Evolutionary conservation across 2,329 filamentous ascomycete genomes (phyloP).

Genomic region (Neofusicoccum sp.): DNA sequence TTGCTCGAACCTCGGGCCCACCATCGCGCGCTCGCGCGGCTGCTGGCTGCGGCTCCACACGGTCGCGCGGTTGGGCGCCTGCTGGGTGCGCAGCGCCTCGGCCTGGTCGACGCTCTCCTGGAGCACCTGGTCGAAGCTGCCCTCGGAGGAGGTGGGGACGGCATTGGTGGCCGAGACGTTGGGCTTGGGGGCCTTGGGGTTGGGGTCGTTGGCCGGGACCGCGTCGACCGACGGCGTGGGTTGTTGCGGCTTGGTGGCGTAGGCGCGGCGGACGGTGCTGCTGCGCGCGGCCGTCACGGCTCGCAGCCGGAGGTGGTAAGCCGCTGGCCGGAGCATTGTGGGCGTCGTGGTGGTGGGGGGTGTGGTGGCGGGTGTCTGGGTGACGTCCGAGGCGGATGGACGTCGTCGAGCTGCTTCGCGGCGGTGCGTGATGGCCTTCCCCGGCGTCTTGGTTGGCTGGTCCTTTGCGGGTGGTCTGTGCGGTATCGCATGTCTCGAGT

Average conservation of each 20-base stretch:
- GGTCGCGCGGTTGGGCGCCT: conserved; percentile 79
- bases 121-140: conserved; percentile 51
- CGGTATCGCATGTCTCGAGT: background rate
- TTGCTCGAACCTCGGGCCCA: conserved; percentile 93
- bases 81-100: conserved; percentile 60
- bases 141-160: conserved; percentile 51
- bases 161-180: conserved; percentile 64
- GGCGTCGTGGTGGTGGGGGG: background rate
- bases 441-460: conserved; percentile 2
- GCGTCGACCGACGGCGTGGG: conserved; percentile 58
- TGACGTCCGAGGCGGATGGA: background rate
- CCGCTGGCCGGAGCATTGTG: conserved; percentile 27
- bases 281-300: conserved; percentile 22
- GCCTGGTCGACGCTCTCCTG: conserved; percentile 56
- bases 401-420: background rate
- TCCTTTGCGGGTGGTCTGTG: conserved; percentile 1
- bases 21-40: conserved; percentile 80
- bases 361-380: background rate
- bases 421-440: conserved; percentile 11
- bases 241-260: conserved; percentile 6
- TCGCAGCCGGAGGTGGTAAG: conserved; percentile 30
- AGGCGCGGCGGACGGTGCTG: background rate
- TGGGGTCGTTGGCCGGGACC: conserved; percentile 65
- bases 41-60: conserved; percentile 87
- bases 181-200: conserved; percentile 44